Conservation (phyloP, 257 asterid species). For the Salvia miltiorrhiza region DNA sequence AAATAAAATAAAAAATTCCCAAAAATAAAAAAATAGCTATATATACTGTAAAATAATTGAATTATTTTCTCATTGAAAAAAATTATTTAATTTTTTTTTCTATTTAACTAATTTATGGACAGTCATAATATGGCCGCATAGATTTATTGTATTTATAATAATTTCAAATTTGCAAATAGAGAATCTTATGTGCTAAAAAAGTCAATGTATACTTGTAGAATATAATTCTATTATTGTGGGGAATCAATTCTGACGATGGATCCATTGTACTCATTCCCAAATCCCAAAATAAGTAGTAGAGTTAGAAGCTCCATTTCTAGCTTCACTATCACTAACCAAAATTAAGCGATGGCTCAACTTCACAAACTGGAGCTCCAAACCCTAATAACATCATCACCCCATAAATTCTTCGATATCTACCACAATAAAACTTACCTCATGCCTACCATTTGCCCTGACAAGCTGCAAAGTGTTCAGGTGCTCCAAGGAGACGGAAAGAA, state of each 20-base stretch:
- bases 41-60: no score
- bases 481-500: slow-evolving; percentile 47
- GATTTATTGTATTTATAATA: no score
- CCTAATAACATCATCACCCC: slow-evolving; percentile 37
- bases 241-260: slow-evolving; percentile 9
- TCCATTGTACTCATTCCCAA: not conserved
- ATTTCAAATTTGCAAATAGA: not conserved
- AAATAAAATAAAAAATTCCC: no score
- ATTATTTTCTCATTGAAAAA: no score
- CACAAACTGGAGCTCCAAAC: slow-evolving; percentile 39
- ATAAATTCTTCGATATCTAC: slow-evolving; percentile 44
- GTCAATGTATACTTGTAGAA: not conserved
- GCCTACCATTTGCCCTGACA: slow-evolving; percentile 42
- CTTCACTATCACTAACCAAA: not conserved
- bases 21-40: no score
- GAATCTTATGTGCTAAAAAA: not conserved
- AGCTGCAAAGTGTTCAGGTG: slow-evolving; percentile 39
- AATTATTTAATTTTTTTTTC: not conserved
- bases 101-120: no score
- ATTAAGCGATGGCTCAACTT: slow-evolving; percentile 43
- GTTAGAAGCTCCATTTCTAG: not conserved
- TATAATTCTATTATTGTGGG: not conserved
- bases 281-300: slow-evolving; percentile 15
- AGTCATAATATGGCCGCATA: no score
- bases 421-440: slow-evolving; percentile 39